phyloP scores from a whole-genome alignment of 139 green algal species.

The Micractinium conductrix region DNA sequence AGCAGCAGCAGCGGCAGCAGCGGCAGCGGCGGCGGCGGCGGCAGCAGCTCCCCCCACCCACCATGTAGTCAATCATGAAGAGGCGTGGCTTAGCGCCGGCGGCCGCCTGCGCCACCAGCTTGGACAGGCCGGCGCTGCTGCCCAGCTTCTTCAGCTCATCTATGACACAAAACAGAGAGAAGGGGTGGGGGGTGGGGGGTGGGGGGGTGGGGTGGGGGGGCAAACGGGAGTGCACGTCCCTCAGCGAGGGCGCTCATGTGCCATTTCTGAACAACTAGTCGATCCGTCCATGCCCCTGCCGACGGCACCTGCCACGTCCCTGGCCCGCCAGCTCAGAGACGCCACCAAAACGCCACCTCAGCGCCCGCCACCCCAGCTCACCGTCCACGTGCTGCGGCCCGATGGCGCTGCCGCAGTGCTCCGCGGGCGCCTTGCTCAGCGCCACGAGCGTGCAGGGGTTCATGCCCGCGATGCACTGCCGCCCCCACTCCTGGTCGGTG shows the following conservation, averaged over 20 bases:
- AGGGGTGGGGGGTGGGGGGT: background rate
- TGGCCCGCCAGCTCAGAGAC: no score
- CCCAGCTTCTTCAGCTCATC: constrained; percentile 40
- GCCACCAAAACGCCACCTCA: no score
- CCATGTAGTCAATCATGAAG: constrained; percentile 39
- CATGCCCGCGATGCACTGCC: constrained; percentile 51
- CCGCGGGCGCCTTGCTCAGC: constrained; percentile 26
- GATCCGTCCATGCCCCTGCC: no score
- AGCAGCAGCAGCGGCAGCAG: no score
- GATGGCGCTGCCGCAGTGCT: constrained; percentile 34
- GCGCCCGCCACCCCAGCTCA: background rate
- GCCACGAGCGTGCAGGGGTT: constrained; percentile 42
- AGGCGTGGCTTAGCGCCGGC: constrained; percentile 46
- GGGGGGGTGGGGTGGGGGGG: background rate
- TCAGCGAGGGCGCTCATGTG: no score
- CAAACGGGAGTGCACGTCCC: background rate
- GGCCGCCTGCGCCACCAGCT: constrained; percentile 40
- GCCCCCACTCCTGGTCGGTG: constrained; percentile 50
- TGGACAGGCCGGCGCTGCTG: constrained; percentile 19
- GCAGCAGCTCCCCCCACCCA: background rate
- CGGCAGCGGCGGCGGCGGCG: no score
- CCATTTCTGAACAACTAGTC: background rate
- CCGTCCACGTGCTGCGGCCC: constrained; percentile 38
- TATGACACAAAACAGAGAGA: background rate
- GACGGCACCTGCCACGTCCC: no score